phyloP scores from a whole-genome alignment of 495 filamentous ascomycete genomes.

The Sporormia fimetaria region DNA sequence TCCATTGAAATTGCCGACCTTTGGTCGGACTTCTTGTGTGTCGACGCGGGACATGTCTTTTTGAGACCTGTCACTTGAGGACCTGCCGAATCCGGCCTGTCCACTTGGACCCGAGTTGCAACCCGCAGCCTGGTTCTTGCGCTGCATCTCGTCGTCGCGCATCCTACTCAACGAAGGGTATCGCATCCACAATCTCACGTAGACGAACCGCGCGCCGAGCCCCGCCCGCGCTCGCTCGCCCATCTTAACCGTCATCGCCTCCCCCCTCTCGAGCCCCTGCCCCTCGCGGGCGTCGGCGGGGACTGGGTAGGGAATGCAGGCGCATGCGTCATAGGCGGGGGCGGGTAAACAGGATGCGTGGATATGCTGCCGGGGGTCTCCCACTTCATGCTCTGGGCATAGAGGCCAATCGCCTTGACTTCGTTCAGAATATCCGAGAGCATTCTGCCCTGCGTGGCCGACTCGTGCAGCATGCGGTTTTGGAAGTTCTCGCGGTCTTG shows the following conservation, averaged over 20 bases:
- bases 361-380: slow-evolving; percentile 16
- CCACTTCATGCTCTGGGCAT: slow-evolving; percentile 20
- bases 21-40: no score
- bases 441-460: slow-evolving; percentile 17
- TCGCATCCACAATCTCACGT: no score
- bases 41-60: no score
- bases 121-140: no score
- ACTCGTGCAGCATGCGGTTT: slow-evolving; percentile 22
- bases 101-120: no score
- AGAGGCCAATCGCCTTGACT: slow-evolving; percentile 11
- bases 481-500: slow-evolving; percentile 27
- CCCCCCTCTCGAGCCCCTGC: neutral
- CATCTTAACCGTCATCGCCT: slow-evolving; percentile 4
- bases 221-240: no score
- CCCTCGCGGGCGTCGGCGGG: neutral
- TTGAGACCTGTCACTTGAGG: no score
- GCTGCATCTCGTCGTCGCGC: no score
- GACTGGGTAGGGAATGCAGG: slow-evolving; percentile 13
- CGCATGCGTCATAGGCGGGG: neutral
- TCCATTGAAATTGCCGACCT: no score
- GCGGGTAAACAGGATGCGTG: slow-evolving; percentile 1
- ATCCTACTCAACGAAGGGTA: no score
- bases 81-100: no score
- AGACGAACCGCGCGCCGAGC: no score
- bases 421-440: slow-evolving; percentile 20